These are phyloP conservation scores for Trichoderma afroharzianum DNA, from an alignment of 2,329 filamentous ascomycete species.

Conservation along the genomic window DNA sequence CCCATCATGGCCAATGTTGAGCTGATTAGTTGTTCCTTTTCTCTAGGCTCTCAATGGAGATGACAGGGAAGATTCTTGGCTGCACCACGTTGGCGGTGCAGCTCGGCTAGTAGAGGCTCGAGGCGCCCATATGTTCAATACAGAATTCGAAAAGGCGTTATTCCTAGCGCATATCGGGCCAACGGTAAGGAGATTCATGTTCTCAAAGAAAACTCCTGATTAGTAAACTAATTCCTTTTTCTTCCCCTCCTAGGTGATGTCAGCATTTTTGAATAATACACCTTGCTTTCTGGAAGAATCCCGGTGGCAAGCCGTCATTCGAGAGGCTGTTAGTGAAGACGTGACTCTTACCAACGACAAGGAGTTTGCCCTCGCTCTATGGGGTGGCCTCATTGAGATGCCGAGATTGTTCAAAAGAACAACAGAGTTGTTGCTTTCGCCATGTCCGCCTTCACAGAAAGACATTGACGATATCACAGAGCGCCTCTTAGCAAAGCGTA, in stretches of 20 bases:
- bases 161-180: constrained; percentile 9
- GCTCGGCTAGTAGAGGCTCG: constrained; percentile 9
- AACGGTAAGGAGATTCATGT: neutral
- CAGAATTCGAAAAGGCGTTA: constrained; percentile 5
- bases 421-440: neutral
- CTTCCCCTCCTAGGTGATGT: neutral
- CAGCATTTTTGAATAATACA: constrained; percentile 1
- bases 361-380: neutral
- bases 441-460: neutral
- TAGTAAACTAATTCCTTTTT: neutral
- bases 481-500: neutral
- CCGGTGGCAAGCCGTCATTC: constrained; percentile 5
- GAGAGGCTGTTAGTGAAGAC: constrained; percentile 4
- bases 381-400: neutral
- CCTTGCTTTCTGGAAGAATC: constrained; percentile 4
- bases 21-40: neutral
- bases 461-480: neutral
- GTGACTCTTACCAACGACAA: neutral
- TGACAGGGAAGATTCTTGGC: neutral
- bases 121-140: constrained; percentile 8
- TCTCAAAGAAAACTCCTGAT: neutral
- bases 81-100: constrained; percentile 1
- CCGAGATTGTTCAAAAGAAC: constrained; percentile 1
- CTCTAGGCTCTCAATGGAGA: neutral
- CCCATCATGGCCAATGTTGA: neutral